Percentiles rank a stretch among this genome's conserved stretches.
These are phyloP conservation scores for Exophiala phaeomuriformis DNA, from an alignment of 2,329 filamentous ascomycete genomes.

Conservation along the genomic window DNA sequence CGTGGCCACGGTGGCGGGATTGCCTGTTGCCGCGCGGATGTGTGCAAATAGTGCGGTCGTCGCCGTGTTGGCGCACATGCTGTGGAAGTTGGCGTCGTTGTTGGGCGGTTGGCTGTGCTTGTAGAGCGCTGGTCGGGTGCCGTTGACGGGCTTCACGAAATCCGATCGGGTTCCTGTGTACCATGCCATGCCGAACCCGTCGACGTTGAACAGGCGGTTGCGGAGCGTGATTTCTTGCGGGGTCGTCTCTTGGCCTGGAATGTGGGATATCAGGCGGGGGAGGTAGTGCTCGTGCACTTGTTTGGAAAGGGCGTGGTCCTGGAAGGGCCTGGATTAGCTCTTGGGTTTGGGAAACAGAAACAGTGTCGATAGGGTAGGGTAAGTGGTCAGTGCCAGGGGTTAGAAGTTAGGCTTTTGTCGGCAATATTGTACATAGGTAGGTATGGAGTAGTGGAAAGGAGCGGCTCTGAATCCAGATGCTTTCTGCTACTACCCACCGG, in stretches of 20 bases:
- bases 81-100: conserved; percentile 49
- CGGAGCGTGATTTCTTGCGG: conserved; percentile 37
- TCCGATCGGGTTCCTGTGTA: conserved; percentile 43
- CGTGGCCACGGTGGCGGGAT: conserved; percentile 36
- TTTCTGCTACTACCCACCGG: conserved; percentile 25
- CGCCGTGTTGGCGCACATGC: conserved; percentile 46
- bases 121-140: conserved; percentile 42
- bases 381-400: no score
- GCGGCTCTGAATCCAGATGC: background rate
- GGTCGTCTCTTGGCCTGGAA: conserved; percentile 35
- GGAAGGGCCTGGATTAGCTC: background rate
- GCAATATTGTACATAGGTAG: background rate
- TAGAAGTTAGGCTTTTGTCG: no score
- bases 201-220: conserved; percentile 49
- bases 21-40: conserved; percentile 46
- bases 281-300: conserved; percentile 49
- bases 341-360: background rate
- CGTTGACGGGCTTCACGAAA: conserved; percentile 28
- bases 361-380: background rate
- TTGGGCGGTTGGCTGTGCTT: conserved; percentile 47
- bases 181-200: conserved; percentile 51
- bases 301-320: conserved; percentile 37
- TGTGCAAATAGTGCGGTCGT: conserved; percentile 47
- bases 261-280: conserved; percentile 46
- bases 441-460: background rate